These are phyloP conservation scores for Thraustochytrium striatum DNA, from an alignment of 352 stramenopile genomes.

Conservation along the genomic window DNA sequence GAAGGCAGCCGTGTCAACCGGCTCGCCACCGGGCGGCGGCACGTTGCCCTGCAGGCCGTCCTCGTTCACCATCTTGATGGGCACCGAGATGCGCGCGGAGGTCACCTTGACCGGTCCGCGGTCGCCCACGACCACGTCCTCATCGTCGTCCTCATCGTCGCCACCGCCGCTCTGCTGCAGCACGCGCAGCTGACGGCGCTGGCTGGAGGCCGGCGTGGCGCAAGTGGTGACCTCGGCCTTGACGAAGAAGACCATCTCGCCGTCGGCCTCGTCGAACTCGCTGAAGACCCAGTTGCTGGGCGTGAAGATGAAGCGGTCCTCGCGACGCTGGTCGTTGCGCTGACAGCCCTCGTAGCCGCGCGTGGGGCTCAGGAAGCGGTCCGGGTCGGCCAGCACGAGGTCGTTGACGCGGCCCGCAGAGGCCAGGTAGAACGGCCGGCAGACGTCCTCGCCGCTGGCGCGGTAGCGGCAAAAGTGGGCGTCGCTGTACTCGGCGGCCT, in stretches of 20 bases:
- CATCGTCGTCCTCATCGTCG: neutral
- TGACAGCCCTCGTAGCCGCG: neutral
- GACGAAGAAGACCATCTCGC: neutral
- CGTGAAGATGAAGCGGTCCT: slow-evolving; percentile 27
- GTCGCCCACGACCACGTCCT: neutral
- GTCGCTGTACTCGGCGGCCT: neutral
- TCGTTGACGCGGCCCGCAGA: neutral
- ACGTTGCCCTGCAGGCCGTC: neutral
- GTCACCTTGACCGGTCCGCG: too few species aligned
- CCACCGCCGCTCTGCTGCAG: too few species aligned
- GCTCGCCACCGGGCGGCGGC: neutral
- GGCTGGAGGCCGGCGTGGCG: neutral
- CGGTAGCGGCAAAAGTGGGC: slow-evolving; percentile 24
- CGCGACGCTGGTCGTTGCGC: neutral
- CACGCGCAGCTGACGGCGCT: neutral
- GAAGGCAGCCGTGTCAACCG: too few species aligned
- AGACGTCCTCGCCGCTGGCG: neutral
- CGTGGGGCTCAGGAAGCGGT: neutral
- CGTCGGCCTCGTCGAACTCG: neutral
- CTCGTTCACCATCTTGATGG: neutral
- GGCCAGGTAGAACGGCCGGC: slow-evolving; percentile 4
- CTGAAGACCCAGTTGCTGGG: slow-evolving; percentile 16
- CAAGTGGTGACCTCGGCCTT: neutral
- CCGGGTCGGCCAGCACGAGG: too few species aligned
- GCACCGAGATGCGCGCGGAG: neutral